Base-by-base conservation (phyloP, 2,329 filamentous ascomycete species). In the Diaporthe citrichinensis region DNA sequence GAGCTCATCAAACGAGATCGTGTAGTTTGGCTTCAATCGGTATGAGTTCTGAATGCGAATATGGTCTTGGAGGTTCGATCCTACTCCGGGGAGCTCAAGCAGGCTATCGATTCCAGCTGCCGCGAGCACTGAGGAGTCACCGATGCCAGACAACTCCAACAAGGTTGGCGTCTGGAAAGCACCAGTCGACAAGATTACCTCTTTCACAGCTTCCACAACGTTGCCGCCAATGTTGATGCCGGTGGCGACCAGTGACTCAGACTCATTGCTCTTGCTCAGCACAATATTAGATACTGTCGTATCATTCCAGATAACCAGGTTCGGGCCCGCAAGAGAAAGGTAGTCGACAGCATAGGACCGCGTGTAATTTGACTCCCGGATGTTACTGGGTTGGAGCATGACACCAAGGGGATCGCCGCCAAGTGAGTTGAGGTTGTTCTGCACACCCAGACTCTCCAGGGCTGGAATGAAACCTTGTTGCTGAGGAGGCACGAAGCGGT, bases 31-130 rank as follows among this genome's bases (percentile, higher is more conserved):
- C 55, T 76, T 78, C 71, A 79, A 72, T 15, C 74, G 78, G 76
- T 80, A 82, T 1, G 78, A 78, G 72, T 81, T 79, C 68, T 78
- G 79, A 6, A 81, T 75, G 49, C 83, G 82, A 68, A 81, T 77
- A 77, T 89, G 87, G 78, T 89, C 87, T 77, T 87, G 86, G 49
- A 88, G 81, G 76, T 89, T 89, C 79, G 86, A 85, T 72, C 87
- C 87, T 2, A 89, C 85, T 34, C 83, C 84, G 1, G 85, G 83
- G 51, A 87, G 83, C 49, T 85, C 81, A 14, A 88, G 81, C 53
- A 86, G 81, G 28, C 83, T 77, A 0, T 80, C 77, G 39, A 89
- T 83, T 14, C 82, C 82, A 5, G 86, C 84, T n/a, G 78, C 79
- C 12, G 71, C 34, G 34, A 76, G 55, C 25, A 68, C 44, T 25